Evolutionary conservation across 2,329 filamentous ascomycete species (phyloP).

Genomic region (Tolypocladium cylindrosporum): DNA sequence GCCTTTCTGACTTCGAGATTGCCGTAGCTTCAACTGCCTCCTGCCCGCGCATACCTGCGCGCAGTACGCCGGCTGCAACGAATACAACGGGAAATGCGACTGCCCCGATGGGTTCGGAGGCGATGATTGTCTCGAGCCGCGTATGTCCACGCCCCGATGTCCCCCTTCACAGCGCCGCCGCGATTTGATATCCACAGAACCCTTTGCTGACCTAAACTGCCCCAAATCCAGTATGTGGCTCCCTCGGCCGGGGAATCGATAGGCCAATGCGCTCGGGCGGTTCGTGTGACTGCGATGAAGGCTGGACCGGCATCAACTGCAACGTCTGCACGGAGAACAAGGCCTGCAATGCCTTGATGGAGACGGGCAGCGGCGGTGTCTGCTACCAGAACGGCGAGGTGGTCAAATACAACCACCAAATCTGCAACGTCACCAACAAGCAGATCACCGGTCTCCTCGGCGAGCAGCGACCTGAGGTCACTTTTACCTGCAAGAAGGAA

Average conservation of each 20-base stretch:
- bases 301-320: constrained; percentile 96
- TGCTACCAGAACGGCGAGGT: constrained; percentile 89
- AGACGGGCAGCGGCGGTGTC: constrained; percentile 67
- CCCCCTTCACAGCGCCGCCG: background rate
- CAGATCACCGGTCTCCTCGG: constrained; percentile 85
- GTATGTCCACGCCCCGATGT: constrained; percentile 29
- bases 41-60: constrained; percentile 84
- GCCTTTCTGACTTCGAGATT: constrained; percentile 9
- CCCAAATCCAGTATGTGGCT: constrained; percentile 60
- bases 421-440: constrained; percentile 93
- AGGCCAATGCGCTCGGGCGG: constrained; percentile 63
- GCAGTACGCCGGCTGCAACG: constrained; percentile 83
- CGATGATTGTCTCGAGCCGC: constrained; percentile 80
- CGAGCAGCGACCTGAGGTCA: constrained; percentile 80
- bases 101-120: constrained; percentile 91
- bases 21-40: constrained; percentile 88
- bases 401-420: constrained; percentile 91
- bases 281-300: constrained; percentile 77
- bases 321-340: constrained; percentile 81
- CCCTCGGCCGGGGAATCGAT: constrained; percentile 70
- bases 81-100: constrained; percentile 82
- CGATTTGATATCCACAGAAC: background rate
- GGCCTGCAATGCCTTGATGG: constrained; percentile 83
- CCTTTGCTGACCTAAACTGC: background rate
- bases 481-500: constrained; percentile 78